Evolutionary conservation across 2,329 filamentous ascomycete genomes (phyloP).

Genomic region (Lachnellula arida): DNA sequence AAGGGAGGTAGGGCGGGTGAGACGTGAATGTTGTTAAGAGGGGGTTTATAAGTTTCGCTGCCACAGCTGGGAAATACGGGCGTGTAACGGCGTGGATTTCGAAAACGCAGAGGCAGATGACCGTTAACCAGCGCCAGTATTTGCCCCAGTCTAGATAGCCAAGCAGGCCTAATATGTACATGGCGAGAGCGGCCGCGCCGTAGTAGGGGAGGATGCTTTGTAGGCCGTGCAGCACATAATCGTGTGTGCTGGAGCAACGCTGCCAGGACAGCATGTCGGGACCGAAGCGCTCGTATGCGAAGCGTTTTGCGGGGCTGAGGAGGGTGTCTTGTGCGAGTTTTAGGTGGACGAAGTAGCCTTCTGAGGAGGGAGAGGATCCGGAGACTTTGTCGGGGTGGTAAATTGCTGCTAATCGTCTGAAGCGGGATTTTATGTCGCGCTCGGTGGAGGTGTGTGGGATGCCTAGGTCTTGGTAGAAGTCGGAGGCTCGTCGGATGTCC

Average conservation of each 20-base stretch:
- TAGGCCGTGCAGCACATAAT: conserved; percentile 68
- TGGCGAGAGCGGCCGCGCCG: conserved; percentile 47
- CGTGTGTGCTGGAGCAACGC: conserved; percentile 61
- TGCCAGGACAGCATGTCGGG: conserved; percentile 64
- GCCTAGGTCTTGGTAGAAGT: conserved; percentile 76
- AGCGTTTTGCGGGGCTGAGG: conserved; percentile 68
- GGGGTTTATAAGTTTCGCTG: conserved; percentile 43
- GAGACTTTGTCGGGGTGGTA: conserved; percentile 79
- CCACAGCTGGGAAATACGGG: conserved; percentile 45
- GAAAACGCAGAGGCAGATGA: conserved; percentile 49
- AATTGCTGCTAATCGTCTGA: conserved; percentile 67
- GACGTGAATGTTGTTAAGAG: conserved; percentile 33
- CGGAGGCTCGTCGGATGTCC: conserved; percentile 63
- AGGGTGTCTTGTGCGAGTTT: conserved; percentile 81
- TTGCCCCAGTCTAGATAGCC: conserved; percentile 65
- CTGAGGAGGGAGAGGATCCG: conserved; percentile 27
- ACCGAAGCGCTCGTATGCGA: conserved; percentile 88
- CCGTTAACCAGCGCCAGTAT: conserved; percentile 60
- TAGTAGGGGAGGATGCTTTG: conserved; percentile 59
- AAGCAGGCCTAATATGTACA: conserved; percentile 58
- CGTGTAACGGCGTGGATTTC: conserved; percentile 54
- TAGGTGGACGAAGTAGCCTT: conserved; percentile 70
- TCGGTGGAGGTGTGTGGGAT: conserved; percentile 67
- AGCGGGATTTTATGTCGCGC: conserved; percentile 74
- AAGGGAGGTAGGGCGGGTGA: conserved; percentile 70